Evolutionary conservation across 2,329 filamentous ascomycete species (phyloP), one percentile per base, ranked within the genome.

Genomic region (Stagonosporopsis vannaccii): DNA sequence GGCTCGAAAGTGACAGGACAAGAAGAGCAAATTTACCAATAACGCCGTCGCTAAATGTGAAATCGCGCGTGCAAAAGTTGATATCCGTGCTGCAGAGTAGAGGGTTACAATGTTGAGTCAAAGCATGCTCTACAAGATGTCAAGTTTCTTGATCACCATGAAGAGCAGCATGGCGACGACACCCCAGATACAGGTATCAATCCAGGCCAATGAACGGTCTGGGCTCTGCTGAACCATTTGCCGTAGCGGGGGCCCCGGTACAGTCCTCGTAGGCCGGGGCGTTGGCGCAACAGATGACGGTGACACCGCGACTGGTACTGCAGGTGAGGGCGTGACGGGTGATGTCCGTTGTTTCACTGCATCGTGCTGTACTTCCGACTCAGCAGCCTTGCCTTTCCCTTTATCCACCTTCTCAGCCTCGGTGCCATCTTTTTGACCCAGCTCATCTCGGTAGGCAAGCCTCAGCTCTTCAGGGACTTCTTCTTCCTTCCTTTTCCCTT

Each of bases 131-230:
- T 37, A 51, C 5, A 51, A 6, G 17, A 56, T 33, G 23, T 51
- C 52, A 8, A 84, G 75, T 54, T 81, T 82, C 52, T 79, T 80
- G 22, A 85, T 61, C 3, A 97, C 79, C 80, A 96, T 85, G 20
- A 90, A 85, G 3, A 87, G 79, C 19, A 97, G 78, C 23, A 90
- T 80, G 13, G 91, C 82, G 0, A 91, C 80, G 17, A 97, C 77
- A 6, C 86, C 88, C 20, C 88, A 85, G 62, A 97, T 97, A 33
- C 88, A 84, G 60, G 90, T 86, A 75, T 97, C 93, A 17, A 97
- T 81, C 90, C 91, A 96, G 12, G 87, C 78, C 1, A 88, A 85
- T 15, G 90, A 84, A 2, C 80, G 84, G 25, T 84, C 81, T 48
- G 81, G 73, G 36, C 49, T 60, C 13, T 55, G 73, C 68, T 65